A percentile compares a stretch with the other conserved stretches of the same genome.
phyloP scores from a whole-genome alignment of 202 grass and related monocot genomes.

The Thinopyrum obtusiflorum region DNA sequence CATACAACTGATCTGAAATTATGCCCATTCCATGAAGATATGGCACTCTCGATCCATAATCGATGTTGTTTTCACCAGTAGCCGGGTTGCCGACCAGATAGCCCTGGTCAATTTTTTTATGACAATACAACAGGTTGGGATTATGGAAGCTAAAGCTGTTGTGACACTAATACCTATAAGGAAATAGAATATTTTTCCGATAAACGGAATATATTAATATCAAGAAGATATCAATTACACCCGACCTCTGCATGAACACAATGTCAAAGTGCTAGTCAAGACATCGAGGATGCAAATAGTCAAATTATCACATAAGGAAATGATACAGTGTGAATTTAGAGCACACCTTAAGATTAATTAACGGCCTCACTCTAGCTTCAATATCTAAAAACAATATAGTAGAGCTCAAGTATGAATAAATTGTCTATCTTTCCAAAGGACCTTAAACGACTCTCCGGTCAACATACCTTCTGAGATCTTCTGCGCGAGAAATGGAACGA shows the following conservation, averaged over 20 bases:
- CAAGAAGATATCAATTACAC: background rate
- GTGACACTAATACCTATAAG: background rate
- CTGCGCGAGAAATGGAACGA: conserved; percentile 26
- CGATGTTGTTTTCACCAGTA: conserved; percentile 25
- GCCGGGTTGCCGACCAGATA: conserved; percentile 23
- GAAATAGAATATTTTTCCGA: background rate
- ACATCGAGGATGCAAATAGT: background rate
- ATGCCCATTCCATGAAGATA: conserved; percentile 34
- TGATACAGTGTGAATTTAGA: too few species aligned
- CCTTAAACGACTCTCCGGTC: background rate
- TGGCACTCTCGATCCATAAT: background rate
- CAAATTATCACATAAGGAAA: background rate
- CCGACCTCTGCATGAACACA: too few species aligned
- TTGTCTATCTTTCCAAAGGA: background rate
- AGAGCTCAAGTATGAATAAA: background rate
- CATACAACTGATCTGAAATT: conserved; percentile 26
- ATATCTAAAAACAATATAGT: background rate
- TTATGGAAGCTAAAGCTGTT: background rate
- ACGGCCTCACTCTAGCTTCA: background rate
- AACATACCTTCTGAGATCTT: conserved; percentile 38
- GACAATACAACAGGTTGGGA: background rate
- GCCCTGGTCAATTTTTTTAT: conserved; percentile 11
- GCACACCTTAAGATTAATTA: conserved; percentile 19
- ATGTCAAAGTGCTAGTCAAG: background rate
- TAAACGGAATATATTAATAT: background rate